These are phyloP conservation scores for Moricandia arvensis DNA, from an alignment of 345 rosid species.

Conservation along the genomic window DNA sequence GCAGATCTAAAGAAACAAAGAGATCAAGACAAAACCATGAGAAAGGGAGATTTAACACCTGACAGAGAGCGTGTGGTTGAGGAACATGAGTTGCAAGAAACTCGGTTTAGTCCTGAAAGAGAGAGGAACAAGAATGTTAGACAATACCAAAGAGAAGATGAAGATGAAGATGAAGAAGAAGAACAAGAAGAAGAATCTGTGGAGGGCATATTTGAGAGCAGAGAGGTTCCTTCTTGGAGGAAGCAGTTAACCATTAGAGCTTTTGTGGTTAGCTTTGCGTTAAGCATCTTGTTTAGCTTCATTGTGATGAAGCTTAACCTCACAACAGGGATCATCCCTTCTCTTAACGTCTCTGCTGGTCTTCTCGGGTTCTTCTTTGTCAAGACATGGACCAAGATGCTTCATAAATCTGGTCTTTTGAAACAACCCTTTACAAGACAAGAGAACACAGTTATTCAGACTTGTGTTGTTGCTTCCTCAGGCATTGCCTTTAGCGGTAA, in stretches of 20 bases:
- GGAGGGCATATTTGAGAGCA: conserved; percentile 48
- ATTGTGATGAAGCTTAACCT: conserved; percentile 67
- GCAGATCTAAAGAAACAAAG: conserved; percentile 28
- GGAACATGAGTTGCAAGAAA: conserved; percentile 38
- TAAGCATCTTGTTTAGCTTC: conserved; percentile 59
- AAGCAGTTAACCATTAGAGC: conserved; percentile 63
- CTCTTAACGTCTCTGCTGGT: conserved; percentile 71
- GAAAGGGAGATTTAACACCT: conserved; percentile 23
- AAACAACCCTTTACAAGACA: conserved; percentile 83
- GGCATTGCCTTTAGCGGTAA: conserved; percentile 96
- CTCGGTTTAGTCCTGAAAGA: conserved; percentile 23
- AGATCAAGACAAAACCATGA: conserved; percentile 13
- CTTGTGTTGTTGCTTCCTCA: conserved; percentile 86
- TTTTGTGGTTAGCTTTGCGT: conserved; percentile 51
- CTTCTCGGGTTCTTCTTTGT: conserved; percentile 66
- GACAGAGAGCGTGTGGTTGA: conserved; percentile 26
- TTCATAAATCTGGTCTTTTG: conserved; percentile 48
- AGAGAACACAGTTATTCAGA: conserved; percentile 84
- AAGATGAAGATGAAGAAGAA: neutral
- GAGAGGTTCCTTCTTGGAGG: conserved; percentile 58
- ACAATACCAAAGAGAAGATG: conserved; percentile 16
- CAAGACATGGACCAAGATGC: conserved; percentile 59
- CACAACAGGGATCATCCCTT: conserved; percentile 72
- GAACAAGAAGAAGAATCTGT: conserved; percentile 33
- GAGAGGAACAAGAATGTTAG: conserved; percentile 23